Evolutionary conservation across 2,329 filamentous ascomycete genomes (phyloP).

Genomic region (Claviceps africana): DNA sequence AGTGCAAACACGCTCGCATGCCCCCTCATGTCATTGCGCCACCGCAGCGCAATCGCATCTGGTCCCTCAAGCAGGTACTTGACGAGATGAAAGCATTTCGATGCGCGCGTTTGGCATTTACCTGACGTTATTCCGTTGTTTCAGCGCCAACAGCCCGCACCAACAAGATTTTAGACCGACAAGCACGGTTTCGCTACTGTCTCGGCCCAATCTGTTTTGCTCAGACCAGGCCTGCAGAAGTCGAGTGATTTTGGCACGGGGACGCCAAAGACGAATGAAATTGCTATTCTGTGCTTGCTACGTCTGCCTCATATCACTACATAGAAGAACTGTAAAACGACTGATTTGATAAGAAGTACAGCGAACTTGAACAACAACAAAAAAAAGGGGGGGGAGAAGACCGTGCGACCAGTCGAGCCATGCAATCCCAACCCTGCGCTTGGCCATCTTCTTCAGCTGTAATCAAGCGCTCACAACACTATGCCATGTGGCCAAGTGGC

Average conservation of each 20-base stretch:
- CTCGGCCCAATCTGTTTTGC: neutral
- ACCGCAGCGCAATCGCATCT: too few species aligned
- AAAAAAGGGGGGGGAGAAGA: neutral
- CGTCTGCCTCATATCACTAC: neutral
- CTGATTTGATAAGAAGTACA: neutral
- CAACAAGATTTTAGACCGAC: too few species aligned
- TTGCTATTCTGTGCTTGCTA: slow-evolving; percentile 3
- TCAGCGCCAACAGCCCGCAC: too few species aligned
- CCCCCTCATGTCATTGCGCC: too few species aligned
- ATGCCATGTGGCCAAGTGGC: neutral
- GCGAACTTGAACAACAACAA: neutral
- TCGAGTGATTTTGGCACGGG: neutral
- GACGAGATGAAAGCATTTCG: too few species aligned
- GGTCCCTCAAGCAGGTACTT: too few species aligned
- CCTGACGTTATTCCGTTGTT: too few species aligned
- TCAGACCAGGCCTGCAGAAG: neutral
- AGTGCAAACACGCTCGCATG: too few species aligned
- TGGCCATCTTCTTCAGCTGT: neutral
- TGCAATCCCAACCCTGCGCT: neutral
- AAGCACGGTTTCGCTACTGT: neutral
- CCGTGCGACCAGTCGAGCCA: neutral
- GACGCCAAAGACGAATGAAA: slow-evolving; percentile 11
- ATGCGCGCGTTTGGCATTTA: too few species aligned
- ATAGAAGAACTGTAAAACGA: neutral
- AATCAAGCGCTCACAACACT: neutral